Conservation (phyloP, 192 early-diverging fungal genomes). For the Gamsiella multidivaricata region DNA sequence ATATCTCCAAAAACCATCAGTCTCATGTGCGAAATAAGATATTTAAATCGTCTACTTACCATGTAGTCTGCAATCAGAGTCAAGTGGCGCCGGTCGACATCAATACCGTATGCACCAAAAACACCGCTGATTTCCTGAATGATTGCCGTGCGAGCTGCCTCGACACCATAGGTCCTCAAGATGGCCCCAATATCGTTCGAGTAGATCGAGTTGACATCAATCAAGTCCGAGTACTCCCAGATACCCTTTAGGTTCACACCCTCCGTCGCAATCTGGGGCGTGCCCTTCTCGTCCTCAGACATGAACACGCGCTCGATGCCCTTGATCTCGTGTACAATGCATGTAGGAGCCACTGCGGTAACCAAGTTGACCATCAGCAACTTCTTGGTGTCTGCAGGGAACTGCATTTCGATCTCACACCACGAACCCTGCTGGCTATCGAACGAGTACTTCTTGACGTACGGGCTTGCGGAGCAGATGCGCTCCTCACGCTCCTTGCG, state of each 20-base stretch:
- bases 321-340: conserved; percentile 88
- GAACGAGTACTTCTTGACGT: conserved; percentile 77
- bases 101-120: conserved; percentile 94
- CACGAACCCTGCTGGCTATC: conserved; percentile 72
- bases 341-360: conserved; percentile 76
- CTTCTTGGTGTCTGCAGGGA: conserved; percentile 91
- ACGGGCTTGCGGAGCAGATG: conserved; percentile 66
- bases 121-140: conserved; percentile 93
- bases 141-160: conserved; percentile 93
- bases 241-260: conserved; percentile 93
- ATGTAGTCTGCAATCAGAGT: conserved; percentile 98
- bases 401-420: conserved; percentile 89
- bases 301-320: conserved; percentile 85
- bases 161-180: conserved; percentile 94
- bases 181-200: conserved; percentile 98
- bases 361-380: conserved; percentile 93
- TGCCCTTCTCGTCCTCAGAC: conserved; percentile 70
- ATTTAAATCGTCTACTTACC: conserved; percentile 56
- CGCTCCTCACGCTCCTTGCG: conserved; percentile 62
- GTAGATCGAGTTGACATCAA: conserved; percentile 89
- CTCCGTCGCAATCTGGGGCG: conserved; percentile 77
- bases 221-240: conserved; percentile 80
- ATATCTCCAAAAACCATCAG: not conserved
- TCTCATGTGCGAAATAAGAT: not conserved
- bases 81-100: conserved; percentile 94